Conservation (phyloP, 192 early-diverging fungal species). For the Chytriomyces confervae region DNA sequence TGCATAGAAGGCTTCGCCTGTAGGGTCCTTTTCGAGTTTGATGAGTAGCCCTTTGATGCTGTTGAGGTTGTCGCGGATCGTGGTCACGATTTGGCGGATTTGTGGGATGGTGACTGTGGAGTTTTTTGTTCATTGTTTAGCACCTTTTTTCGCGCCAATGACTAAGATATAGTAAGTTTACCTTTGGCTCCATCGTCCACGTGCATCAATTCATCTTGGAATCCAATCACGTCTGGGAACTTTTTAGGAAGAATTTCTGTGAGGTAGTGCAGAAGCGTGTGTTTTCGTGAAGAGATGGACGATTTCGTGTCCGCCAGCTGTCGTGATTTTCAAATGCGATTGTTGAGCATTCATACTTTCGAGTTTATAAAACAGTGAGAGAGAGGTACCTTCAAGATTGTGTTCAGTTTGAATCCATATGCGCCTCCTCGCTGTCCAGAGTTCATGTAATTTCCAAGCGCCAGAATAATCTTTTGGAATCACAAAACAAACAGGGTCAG, state of each 20-base stretch:
- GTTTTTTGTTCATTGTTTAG: not conserved
- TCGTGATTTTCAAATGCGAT: not conserved
- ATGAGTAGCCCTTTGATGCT: slow-evolving; percentile 44
- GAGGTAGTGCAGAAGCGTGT: slow-evolving; percentile 57
- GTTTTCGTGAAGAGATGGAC: slow-evolving; percentile 44
- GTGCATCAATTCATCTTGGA: slow-evolving; percentile 47
- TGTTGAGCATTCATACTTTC: not conserved
- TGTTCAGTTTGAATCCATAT: slow-evolving; percentile 58
- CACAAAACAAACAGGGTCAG: not conserved
- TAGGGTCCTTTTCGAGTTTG: slow-evolving; percentile 43
- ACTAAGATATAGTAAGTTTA: slow-evolving; percentile 3
- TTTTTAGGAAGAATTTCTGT: slow-evolving; percentile 52
- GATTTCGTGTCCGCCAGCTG: slow-evolving; percentile 60
- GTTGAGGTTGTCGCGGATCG: slow-evolving; percentile 49
- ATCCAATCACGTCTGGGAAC: slow-evolving; percentile 50
- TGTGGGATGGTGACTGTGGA: slow-evolving; percentile 49
- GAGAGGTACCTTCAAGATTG: slow-evolving; percentile 52
- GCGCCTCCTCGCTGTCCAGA: slow-evolving; percentile 57
- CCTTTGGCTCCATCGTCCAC: slow-evolving; percentile 57
- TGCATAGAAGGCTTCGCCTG: slow-evolving; percentile 28
- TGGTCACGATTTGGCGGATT: slow-evolving; percentile 44
- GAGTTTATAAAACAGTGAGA: slow-evolving; percentile 6
- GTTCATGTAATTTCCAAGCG: slow-evolving; percentile 64
- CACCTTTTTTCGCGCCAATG: not conserved
- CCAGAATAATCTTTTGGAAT: slow-evolving; percentile 51